A percentile compares a stretch with the other conserved stretches of the same genome.
phyloP scores from a whole-genome alignment of 306 rosid species.

The Carpinus fangiana region DNA sequence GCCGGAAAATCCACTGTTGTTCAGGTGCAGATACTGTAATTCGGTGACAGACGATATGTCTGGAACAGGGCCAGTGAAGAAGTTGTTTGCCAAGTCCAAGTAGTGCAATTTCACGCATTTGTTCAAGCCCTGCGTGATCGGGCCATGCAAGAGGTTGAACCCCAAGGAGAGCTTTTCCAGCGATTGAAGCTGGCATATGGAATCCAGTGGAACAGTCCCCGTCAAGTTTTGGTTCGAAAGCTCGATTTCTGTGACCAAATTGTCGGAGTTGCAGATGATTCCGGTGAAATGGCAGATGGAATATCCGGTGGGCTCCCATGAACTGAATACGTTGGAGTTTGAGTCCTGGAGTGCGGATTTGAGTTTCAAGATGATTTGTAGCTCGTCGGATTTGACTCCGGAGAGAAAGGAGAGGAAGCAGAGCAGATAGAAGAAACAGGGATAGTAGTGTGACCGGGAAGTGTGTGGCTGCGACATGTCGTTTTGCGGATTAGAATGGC shows the following conservation, averaged over 20 bases:
- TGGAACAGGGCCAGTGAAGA: constrained; percentile 62
- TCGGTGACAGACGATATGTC: constrained; percentile 46
- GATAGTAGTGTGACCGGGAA: constrained; percentile 3
- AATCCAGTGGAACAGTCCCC: constrained; percentile 59
- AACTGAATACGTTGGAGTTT: constrained; percentile 20
- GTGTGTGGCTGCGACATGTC: constrained; percentile 42
- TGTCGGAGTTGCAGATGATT: constrained; percentile 43
- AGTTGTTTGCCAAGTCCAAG: constrained; percentile 72
- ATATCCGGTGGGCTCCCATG: constrained; percentile 44
- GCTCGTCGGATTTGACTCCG: constrained; percentile 41
- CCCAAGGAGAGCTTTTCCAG: constrained; percentile 63
- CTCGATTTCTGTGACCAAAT: constrained; percentile 51
- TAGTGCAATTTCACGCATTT: constrained; percentile 59
- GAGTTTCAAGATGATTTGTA: constrained; percentile 48
- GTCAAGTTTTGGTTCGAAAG: constrained; percentile 47
- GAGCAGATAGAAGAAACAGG: constrained; percentile 20
- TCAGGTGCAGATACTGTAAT: constrained; percentile 52
- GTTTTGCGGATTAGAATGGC: constrained; percentile 11
- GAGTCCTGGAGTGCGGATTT: constrained; percentile 45
- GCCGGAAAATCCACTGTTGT: constrained; percentile 66
- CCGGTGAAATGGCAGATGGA: constrained; percentile 55
- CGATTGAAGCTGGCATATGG: constrained; percentile 59
- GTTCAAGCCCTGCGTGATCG: constrained; percentile 41
- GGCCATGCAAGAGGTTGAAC: constrained; percentile 50
- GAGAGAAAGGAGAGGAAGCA: constrained; percentile 36